Percentiles rank a stretch among this genome's conserved stretches.
Evolutionary conservation across 129 eudicot genomes (phyloP).

Genomic region (Calendula officinalis): DNA sequence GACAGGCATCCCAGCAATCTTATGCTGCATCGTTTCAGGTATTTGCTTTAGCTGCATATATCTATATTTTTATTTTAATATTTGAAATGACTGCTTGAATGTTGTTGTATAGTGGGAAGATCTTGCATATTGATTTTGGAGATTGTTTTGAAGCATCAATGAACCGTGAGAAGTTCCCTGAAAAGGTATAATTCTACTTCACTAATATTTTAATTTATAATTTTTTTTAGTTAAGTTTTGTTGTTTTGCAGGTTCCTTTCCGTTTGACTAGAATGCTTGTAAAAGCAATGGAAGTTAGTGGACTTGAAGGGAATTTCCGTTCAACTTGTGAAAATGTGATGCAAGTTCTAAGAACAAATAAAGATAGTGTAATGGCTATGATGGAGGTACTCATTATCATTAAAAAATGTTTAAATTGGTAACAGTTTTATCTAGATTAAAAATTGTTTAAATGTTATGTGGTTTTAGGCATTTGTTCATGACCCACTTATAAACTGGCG

Average conservation of each 20-base stretch:
- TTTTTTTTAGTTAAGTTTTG: neutral
- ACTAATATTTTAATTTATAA: neutral
- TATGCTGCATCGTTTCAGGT: slow-evolving; percentile 97
- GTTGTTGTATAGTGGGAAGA: slow-evolving; percentile 71
- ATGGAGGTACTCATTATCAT: slow-evolving; percentile 79
- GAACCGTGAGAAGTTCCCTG: slow-evolving; percentile 99
- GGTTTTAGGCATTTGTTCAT: slow-evolving; percentile 88
- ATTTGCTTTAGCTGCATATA: slow-evolving; percentile 9
- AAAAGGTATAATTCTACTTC: slow-evolving; percentile 50
- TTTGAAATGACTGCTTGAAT: slow-evolving; percentile 3
- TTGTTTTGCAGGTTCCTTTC: slow-evolving; percentile 76
- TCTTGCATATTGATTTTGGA: slow-evolving; percentile 97
- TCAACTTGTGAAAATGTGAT: slow-evolving; percentile 98
- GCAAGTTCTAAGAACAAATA: slow-evolving; percentile 94
- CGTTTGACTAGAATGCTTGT: slow-evolving; percentile 99
- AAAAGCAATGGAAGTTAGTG: slow-evolving; percentile 99
- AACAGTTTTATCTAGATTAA: neutral
- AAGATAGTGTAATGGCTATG: slow-evolving; percentile 99
- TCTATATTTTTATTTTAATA: slow-evolving; percentile 6
- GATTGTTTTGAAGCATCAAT: slow-evolving; percentile 99
- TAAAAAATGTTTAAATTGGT: no score
- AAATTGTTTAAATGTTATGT: neutral
- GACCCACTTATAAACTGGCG: slow-evolving; percentile 99
- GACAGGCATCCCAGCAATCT: slow-evolving; percentile 99
- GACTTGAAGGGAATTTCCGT: slow-evolving; percentile 95